Evolutionary conservation across 2,329 filamentous ascomycete species (phyloP).

Genomic region (Xylaria sp.): DNA sequence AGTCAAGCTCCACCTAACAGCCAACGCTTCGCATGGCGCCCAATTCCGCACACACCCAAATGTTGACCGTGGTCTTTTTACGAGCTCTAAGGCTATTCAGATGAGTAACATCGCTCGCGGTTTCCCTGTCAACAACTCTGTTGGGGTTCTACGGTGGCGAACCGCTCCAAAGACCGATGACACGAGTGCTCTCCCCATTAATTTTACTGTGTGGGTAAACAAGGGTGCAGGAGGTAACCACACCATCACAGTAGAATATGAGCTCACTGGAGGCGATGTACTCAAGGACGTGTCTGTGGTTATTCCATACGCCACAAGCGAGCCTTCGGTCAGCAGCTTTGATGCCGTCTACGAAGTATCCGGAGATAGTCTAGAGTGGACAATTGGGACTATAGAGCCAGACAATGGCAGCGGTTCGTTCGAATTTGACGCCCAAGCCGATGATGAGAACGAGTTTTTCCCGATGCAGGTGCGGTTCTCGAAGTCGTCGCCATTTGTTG

Average conservation of each 20-base stretch:
- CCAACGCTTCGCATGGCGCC: slow-evolving; percentile 81
- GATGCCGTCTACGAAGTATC: slow-evolving; percentile 95
- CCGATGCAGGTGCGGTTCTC: slow-evolving; percentile 93
- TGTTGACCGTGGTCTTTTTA: slow-evolving; percentile 90
- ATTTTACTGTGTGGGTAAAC: slow-evolving; percentile 98
- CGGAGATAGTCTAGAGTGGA: slow-evolving; percentile 94
- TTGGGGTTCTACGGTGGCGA: slow-evolving; percentile 93
- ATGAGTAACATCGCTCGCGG: slow-evolving; percentile 87
- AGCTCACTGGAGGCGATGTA: slow-evolving; percentile 81
- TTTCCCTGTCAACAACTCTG: slow-evolving; percentile 93
- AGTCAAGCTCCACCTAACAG: slow-evolving; percentile 83
- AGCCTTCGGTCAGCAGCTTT: slow-evolving; percentile 90
- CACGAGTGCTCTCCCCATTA: slow-evolving; percentile 84
- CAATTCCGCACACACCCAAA: slow-evolving; percentile 97
- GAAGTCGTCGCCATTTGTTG: slow-evolving; percentile 86
- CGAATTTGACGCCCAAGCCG: slow-evolving; percentile 91
- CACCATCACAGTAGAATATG: slow-evolving; percentile 95
- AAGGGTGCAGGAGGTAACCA: slow-evolving; percentile 82
- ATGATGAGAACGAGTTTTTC: slow-evolving; percentile 95
- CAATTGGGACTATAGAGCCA: slow-evolving; percentile 84
- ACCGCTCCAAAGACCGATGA: slow-evolving; percentile 84
- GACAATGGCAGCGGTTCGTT: slow-evolving; percentile 87
- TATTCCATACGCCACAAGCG: slow-evolving; percentile 85
- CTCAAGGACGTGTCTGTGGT: slow-evolving; percentile 86
- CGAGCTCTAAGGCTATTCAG: slow-evolving; percentile 83